Evolutionary conservation across 148 eudicot species (phyloP).

Genomic region (Bassia scoparia): DNA sequence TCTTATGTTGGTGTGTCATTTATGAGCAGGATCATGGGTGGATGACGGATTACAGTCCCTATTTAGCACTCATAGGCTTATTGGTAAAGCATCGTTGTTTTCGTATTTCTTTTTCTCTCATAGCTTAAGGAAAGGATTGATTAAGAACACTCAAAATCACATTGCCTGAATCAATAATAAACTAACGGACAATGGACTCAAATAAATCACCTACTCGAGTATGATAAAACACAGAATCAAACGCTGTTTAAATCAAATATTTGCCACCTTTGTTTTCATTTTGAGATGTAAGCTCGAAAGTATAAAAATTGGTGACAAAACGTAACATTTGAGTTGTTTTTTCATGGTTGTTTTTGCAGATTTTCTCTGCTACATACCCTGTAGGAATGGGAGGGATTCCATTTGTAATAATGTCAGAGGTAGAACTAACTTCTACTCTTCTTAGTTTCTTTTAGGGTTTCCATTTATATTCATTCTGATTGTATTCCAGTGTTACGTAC

Average conservation of each 20-base stretch:
- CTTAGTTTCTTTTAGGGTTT: neutral
- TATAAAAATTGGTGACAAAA: neutral
- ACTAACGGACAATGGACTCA: no score
- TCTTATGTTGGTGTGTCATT: neutral
- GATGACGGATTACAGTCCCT: slow-evolving; percentile 30
- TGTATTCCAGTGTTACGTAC: neutral
- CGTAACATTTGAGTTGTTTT: neutral
- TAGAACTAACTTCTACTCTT: neutral
- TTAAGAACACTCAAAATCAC: no score
- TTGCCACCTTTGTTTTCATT: no score
- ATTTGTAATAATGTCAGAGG: slow-evolving; percentile 41
- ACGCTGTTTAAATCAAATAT: no score
- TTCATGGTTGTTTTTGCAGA: slow-evolving; percentile 5
- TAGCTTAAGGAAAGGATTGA: no score
- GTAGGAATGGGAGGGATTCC: slow-evolving; percentile 41
- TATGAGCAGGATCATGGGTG: slow-evolving; percentile 28
- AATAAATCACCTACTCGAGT: no score
- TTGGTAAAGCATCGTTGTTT: slow-evolving; percentile 26
- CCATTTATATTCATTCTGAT: neutral
- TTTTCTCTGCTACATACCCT: slow-evolving; percentile 28
- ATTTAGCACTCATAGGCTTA: slow-evolving; percentile 32
- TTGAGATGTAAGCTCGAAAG: no score
- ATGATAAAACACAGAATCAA: no score
- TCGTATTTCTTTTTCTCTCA: no score
- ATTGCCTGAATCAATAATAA: no score